phyloP scores from a whole-genome alignment of 2,329 filamentous ascomycete genomes.

The Scleromitrula shiraiana region DNA sequence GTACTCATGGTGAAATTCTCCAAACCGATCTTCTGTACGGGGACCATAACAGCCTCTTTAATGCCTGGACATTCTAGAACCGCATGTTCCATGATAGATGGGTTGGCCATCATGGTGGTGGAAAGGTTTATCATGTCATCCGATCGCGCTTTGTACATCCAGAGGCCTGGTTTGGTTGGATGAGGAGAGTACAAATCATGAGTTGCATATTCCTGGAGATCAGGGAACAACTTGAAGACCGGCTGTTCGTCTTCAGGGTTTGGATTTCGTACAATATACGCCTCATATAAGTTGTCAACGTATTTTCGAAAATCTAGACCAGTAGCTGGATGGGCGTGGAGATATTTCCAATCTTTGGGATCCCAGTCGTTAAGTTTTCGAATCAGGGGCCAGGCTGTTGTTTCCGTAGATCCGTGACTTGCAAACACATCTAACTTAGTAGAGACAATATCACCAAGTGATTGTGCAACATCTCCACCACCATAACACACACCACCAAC shows the following conservation, averaged over 20 bases:
- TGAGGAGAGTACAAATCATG: slow-evolving; percentile 10
- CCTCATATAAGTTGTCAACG: not conserved
- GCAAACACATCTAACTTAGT: not conserved
- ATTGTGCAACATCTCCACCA: not conserved
- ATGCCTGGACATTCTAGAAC: slow-evolving; percentile 25
- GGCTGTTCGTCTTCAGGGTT: not conserved
- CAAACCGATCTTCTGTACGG: not conserved
- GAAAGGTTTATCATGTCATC: slow-evolving; percentile 10
- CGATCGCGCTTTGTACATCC: slow-evolving; percentile 4
- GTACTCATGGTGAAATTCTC: not conserved
- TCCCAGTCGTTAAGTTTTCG: not conserved
- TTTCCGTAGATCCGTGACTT: not conserved
- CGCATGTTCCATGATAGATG: not conserved
- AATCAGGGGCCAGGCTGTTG: not conserved
- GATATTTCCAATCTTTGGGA: not conserved
- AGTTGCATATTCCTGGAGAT: not conserved
- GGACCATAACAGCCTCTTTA: slow-evolving; percentile 23
- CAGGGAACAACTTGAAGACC: not conserved
- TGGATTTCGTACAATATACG: not conserved
- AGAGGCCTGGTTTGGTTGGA: slow-evolving; percentile 7
- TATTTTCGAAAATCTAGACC: not conserved
- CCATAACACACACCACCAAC: too few relatives aligned
- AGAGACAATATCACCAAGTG: not conserved
- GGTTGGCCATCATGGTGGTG: not conserved
- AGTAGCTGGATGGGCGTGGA: not conserved